phyloP scores from a whole-genome alignment of 2,329 filamentous ascomycete species.

The Paecilomyces fulvus region DNA sequence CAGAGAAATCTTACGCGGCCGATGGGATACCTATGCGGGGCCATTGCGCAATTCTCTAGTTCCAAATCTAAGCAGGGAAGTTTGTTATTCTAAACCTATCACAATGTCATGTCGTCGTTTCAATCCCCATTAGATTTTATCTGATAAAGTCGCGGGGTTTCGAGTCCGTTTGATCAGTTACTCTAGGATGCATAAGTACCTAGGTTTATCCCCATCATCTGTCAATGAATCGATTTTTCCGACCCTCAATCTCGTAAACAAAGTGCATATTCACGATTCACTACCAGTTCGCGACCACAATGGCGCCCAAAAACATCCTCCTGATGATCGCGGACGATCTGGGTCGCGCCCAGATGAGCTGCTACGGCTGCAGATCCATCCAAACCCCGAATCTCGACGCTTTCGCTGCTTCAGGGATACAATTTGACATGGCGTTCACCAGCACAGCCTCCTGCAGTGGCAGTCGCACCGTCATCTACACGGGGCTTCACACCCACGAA shows the following conservation, averaged over 20 bases:
- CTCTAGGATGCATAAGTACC: not conserved
- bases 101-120: not conserved
- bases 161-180: not conserved
- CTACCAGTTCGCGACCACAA: not conserved
- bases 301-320: conserved; percentile 23
- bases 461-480: conserved; percentile 42
- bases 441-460: conserved; percentile 39
- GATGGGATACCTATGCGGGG: not conserved
- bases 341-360: conserved; percentile 26
- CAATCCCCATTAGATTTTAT: not conserved
- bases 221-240: not conserved
- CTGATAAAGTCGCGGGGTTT: not conserved
- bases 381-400: conserved; percentile 35
- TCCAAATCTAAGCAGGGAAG: not conserved
- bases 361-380: conserved; percentile 17
- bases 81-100: conserved; percentile 5
- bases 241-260: no score
- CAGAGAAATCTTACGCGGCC: not conserved
- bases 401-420: conserved; percentile 29
- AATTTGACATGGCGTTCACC: conserved; percentile 21
- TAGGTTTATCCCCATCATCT: not conserved
- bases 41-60: not conserved
- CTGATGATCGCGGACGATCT: conserved; percentile 39
- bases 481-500: conserved; percentile 40
- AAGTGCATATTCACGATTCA: no score